A percentile compares a stretch with the other conserved stretches of the same genome.
These are phyloP conservation scores for Herpetomonas tarakana DNA, from an alignment of 208 protist genomes.

Conservation along the genomic window DNA sequence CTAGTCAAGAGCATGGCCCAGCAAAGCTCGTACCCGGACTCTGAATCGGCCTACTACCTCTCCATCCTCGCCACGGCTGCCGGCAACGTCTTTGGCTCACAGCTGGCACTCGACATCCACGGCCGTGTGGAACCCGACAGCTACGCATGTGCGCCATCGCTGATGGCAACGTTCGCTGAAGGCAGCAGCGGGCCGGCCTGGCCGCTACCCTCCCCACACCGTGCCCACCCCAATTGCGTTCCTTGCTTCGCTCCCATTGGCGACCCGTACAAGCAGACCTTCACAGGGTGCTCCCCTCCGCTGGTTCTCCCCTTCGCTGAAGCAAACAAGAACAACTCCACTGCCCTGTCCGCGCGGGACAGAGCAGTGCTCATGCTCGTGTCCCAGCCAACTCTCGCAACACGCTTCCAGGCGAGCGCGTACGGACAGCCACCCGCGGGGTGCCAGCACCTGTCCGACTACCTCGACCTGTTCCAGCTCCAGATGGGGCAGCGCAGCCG, in stretches of 20 bases:
- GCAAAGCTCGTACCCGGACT: constrained; percentile 27
- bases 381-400: constrained; percentile 38
- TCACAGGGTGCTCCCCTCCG: constrained; percentile 48
- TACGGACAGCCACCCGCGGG: constrained; percentile 35
- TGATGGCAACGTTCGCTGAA: background rate
- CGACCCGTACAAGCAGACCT: constrained; percentile 55
- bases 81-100: constrained; percentile 36
- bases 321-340: background rate
- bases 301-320: constrained; percentile 8
- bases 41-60: constrained; percentile 63
- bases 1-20: constrained; percentile 32
- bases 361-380: constrained; percentile 26
- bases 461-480: constrained; percentile 69
- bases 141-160: too few species aligned
- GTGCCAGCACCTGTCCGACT: constrained; percentile 44
- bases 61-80: constrained; percentile 75
- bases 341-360: too few species aligned
- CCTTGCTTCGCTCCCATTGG: constrained; percentile 74
- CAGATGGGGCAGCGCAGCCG: constrained; percentile 68
- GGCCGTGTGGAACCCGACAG: too few species aligned
- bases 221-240: constrained; percentile 37
- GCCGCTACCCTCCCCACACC: constrained; percentile 41
- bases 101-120: background rate
- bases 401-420: constrained; percentile 40
- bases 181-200: constrained; percentile 7